Conservation (phyloP, 2,329 filamentous ascomycete genomes). For the Aureobasidium mangrovei region DNA sequence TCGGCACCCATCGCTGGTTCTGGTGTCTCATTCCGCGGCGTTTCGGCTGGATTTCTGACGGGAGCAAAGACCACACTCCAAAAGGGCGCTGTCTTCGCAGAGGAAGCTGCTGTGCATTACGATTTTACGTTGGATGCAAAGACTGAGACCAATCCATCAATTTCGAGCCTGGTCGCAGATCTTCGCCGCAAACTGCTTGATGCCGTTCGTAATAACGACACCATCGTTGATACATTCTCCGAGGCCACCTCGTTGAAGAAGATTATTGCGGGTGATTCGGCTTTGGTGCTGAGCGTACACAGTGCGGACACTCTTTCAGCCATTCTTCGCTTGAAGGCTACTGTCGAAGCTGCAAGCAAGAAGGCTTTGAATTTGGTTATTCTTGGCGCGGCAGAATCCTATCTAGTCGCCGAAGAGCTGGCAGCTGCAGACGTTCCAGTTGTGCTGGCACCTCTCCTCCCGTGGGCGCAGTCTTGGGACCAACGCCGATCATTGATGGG, state of each 20-base stretch:
- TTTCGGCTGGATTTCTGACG: slow-evolving; percentile 30
- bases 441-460: slow-evolving; percentile 51
- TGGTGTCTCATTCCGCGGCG: slow-evolving; percentile 25
- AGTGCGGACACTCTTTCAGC: slow-evolving; percentile 56
- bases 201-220: slow-evolving; percentile 36
- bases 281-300: slow-evolving; percentile 51
- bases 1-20: slow-evolving; percentile 28
- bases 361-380: slow-evolving; percentile 45
- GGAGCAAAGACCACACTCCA: slow-evolving; percentile 28
- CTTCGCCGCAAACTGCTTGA: slow-evolving; percentile 48
- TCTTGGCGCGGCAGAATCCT: slow-evolving; percentile 54
- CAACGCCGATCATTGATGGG: slow-evolving; percentile 53
- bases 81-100: slow-evolving; percentile 31
- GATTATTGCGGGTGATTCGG: slow-evolving; percentile 46
- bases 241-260: slow-evolving; percentile 44
- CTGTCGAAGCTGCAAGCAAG: slow-evolving; percentile 40
- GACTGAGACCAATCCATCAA: slow-evolving; percentile 37
- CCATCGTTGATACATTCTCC: slow-evolving; percentile 30
- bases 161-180: slow-evolving; percentile 46
- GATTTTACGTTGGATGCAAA: slow-evolving; percentile 45
- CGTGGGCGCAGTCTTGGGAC: slow-evolving; percentile 50
- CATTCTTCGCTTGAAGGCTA: slow-evolving; percentile 49
- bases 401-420: slow-evolving; percentile 51
- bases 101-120: slow-evolving; percentile 35
- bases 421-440: slow-evolving; percentile 50